phyloP scores from a whole-genome alignment of 768 basidiomycete genomes.

The Rhizopogon roseolus region DNA sequence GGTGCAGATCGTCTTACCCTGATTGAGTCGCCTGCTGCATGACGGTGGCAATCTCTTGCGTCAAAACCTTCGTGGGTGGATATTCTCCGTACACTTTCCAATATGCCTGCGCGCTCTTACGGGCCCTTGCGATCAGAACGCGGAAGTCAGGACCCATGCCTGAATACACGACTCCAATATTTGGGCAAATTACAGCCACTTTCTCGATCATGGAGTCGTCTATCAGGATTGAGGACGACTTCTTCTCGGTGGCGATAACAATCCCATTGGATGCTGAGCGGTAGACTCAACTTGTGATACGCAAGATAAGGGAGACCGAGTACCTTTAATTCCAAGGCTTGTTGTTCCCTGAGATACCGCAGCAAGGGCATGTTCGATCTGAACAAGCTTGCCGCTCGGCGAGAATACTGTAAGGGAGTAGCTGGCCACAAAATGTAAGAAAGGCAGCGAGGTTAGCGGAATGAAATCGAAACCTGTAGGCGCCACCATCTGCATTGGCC shows the following conservation, averaged over 20 bases:
- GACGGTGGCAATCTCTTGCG: constrained; percentile 94
- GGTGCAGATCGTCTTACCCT: constrained; percentile 56
- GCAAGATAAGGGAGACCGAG: constrained; percentile 11
- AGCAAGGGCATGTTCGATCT: constrained; percentile 99
- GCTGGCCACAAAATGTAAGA: constrained; percentile 38
- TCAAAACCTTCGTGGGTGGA: constrained; percentile 92
- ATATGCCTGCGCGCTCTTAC: constrained; percentile 97
- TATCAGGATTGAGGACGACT: constrained; percentile 94
- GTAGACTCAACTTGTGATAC: constrained; percentile 9
- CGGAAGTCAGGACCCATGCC: constrained; percentile 99
- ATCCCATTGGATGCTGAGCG: constrained; percentile 92
- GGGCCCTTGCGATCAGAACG: constrained; percentile 86
- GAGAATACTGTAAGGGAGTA: constrained; percentile 99
- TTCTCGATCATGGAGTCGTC: constrained; percentile 99
- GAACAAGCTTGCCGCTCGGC: constrained; percentile 96
- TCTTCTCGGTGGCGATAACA: constrained; percentile 99
- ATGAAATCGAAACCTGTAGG: constrained; percentile 52
- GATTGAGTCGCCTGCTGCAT: constrained; percentile 99
- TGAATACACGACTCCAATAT: constrained; percentile 99
- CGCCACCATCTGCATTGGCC: constrained; percentile 80
- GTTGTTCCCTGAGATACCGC: constrained; percentile 95
- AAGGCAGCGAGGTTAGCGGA: constrained; percentile 12
- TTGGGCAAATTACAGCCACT: constrained; percentile 94
- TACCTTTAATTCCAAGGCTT: constrained; percentile 97
- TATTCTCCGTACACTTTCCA: constrained; percentile 99